Evolutionary conservation across 208 protist genomes (phyloP).

Genomic region (Porcisia hertigi): DNA sequence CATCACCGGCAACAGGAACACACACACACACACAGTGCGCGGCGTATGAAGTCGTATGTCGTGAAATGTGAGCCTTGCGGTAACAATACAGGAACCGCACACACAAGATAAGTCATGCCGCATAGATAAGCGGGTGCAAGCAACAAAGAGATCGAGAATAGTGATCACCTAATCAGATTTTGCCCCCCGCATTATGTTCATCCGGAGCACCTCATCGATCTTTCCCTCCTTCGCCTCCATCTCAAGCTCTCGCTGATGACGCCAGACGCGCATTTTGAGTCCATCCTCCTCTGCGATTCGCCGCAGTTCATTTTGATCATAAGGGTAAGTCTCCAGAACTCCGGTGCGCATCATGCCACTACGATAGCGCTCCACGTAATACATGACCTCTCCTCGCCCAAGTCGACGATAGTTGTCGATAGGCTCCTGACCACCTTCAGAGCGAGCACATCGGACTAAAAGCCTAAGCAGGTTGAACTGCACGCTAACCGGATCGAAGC

Average conservation of each 20-base stretch:
- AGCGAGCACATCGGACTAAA: conserved; percentile 51
- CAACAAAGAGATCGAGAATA: too few relatives aligned
- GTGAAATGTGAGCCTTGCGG: not conserved
- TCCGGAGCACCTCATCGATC: conserved; percentile 74
- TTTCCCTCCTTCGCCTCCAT: conserved; percentile 68
- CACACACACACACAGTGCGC: not conserved
- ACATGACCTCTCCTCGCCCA: conserved; percentile 71
- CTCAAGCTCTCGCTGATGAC: conserved; percentile 76
- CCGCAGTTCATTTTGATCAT: conserved; percentile 71
- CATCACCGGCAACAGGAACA: not conserved
- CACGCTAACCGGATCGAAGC: conserved; percentile 43
- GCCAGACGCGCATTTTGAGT: conserved; percentile 85
- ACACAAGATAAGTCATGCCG: not conserved
- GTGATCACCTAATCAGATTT: not conserved
- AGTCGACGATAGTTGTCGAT: conserved; percentile 65
- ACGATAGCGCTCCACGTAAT: conserved; percentile 75
- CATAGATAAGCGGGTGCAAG: not conserved
- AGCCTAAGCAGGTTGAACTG: conserved; percentile 41
- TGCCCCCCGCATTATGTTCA: conserved; percentile 45
- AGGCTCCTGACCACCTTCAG: conserved; percentile 61
- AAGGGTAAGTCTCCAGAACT: conserved; percentile 74
- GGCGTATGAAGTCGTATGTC: too few relatives aligned
- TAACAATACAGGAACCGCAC: not conserved
- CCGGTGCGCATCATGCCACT: conserved; percentile 78
- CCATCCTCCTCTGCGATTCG: conserved; percentile 75